These are phyloP conservation scores for Trichoderma atrobrunneum DNA, from an alignment of 2,329 filamentous ascomycete genomes.

Conservation along the genomic window DNA sequence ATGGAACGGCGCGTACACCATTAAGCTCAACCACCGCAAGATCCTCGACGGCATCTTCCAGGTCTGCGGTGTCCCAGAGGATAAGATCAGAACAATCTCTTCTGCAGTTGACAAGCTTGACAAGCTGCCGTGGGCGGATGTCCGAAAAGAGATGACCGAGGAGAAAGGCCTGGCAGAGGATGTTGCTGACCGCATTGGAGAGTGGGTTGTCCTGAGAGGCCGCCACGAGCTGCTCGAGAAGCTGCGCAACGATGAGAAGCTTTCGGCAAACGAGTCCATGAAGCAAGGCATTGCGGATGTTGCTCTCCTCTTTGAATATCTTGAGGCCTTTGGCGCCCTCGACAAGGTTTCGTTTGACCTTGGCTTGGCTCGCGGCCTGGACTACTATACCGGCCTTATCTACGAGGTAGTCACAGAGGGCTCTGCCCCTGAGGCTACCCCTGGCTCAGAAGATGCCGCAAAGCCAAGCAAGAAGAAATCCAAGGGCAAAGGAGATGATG, in stretches of 20 bases:
- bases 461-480: constrained; percentile 44
- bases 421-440: constrained; percentile 54
- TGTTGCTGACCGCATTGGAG: constrained; percentile 83
- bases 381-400: constrained; percentile 89
- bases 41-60: constrained; percentile 91
- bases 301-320: constrained; percentile 74
- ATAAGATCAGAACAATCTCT: constrained; percentile 85
- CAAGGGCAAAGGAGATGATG: constrained; percentile 51
- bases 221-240: constrained; percentile 69
- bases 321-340: constrained; percentile 71
- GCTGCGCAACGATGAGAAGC: constrained; percentile 63
- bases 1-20: constrained; percentile 72
- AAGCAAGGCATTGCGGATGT: constrained; percentile 80
- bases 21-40: constrained; percentile 94
- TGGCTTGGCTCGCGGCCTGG: constrained; percentile 83
- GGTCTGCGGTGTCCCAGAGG: constrained; percentile 81
- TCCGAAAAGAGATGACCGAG: constrained; percentile 88
- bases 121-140: constrained; percentile 86
- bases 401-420: constrained; percentile 86
- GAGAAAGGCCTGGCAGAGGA: constrained; percentile 77
- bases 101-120: constrained; percentile 95
- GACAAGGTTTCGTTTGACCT: constrained; percentile 84
- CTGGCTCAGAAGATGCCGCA: constrained; percentile 27
- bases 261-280: constrained; percentile 70
- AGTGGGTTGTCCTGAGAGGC: constrained; percentile 77